Percentiles rank a stretch among this genome's conserved stretches.
Evolutionary conservation across 768 basidiomycete genomes (phyloP).

Genomic region (Brasilioporus rufonigricans): DNA sequence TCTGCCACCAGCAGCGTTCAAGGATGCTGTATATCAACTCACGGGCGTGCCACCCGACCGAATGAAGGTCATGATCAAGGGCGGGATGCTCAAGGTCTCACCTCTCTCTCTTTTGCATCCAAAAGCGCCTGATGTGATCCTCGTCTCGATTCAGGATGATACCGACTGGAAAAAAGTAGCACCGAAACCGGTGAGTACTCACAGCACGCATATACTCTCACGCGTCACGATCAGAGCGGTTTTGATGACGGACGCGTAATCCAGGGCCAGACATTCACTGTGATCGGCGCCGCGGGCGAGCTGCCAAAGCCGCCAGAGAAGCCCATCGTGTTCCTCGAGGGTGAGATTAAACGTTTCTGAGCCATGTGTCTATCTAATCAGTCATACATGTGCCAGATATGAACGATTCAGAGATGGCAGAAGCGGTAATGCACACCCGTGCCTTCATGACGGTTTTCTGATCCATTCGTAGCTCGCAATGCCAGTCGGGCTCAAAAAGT

Average conservation of each 20-base stretch:
- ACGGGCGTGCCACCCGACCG: conserved; percentile 89
- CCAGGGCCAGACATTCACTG: conserved; percentile 87
- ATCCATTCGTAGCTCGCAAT: conserved; percentile 54
- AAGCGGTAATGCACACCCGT: conserved; percentile 53
- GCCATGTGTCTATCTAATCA: conserved; percentile 13
- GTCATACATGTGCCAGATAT: conserved; percentile 55
- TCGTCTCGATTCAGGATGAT: conserved; percentile 62
- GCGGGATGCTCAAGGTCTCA: conserved; percentile 87
- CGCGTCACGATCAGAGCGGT: not conserved
- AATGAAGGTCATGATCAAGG: conserved; percentile 98
- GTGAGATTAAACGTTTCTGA: conserved; percentile 35
- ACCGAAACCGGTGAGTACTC: conserved; percentile 67
- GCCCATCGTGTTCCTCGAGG: conserved; percentile 82
- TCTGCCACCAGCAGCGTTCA: conserved; percentile 70
- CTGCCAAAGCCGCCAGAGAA: conserved; percentile 84
- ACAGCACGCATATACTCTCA: not conserved
- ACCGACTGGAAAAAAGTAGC: conserved; percentile 81
- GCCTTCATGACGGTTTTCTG: not conserved
- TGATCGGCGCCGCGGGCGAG: conserved; percentile 91
- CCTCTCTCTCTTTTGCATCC: too few relatives aligned
- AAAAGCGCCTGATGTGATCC: not conserved
- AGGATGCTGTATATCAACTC: conserved; percentile 72
- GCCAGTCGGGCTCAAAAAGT: conserved; percentile 84
- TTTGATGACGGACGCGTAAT: not conserved
- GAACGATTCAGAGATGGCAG: conserved; percentile 76